Conservation (phyloP, 768 basidiomycete genomes). For the Chiua virens region DNA sequence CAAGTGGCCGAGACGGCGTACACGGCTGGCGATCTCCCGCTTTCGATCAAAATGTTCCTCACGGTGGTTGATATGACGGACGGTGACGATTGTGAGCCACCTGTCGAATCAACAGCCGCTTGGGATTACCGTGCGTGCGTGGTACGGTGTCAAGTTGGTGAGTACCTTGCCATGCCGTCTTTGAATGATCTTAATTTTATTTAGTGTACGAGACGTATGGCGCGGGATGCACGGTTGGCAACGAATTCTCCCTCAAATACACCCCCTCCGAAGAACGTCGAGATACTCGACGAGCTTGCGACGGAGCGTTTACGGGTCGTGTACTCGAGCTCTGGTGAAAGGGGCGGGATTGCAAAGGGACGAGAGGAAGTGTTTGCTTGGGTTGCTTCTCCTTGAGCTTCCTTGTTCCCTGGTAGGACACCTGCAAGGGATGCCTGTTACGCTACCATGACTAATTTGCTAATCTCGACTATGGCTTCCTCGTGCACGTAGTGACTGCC, state of each 20-base stretch:
- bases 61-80: constrained; percentile 78
- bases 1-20: constrained; percentile 88
- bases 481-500: neutral
- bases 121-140: constrained; percentile 65
- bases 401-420: neutral
- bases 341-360: constrained; percentile 38
- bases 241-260: constrained; percentile 59
- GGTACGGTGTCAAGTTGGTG: constrained; percentile 84
- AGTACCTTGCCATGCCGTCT: constrained; percentile 21
- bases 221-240: constrained; percentile 38
- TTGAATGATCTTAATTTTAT: constrained; percentile 4
- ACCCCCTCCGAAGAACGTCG: constrained; percentile 50
- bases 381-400: constrained; percentile 33
- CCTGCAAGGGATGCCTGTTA: neutral
- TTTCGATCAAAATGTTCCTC: constrained; percentile 80
- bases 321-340: constrained; percentile 48
- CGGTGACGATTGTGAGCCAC: constrained; percentile 47
- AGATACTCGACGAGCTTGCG: constrained; percentile 66
- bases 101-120: constrained; percentile 50
- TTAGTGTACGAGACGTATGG: constrained; percentile 62
- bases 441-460: constrained; percentile 1
- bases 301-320: constrained; percentile 67
- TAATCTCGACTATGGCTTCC: neutral
- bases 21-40: constrained; percentile 68
- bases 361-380: constrained; percentile 46